phyloP scores from a whole-genome alignment of 129 eudicot genomes.

The Gnaphalium uliginosum region DNA sequence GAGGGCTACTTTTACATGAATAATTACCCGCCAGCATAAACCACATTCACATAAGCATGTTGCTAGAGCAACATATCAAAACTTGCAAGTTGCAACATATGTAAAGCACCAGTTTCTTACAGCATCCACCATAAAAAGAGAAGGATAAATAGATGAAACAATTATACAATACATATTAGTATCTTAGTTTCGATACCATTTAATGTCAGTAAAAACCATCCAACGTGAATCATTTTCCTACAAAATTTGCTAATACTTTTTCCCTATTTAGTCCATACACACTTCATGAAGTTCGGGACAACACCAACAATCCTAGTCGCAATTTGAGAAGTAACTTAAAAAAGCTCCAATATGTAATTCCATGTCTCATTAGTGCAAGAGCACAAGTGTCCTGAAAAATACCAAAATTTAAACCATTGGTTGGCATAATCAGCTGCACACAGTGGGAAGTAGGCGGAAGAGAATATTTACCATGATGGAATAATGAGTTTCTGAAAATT shows the following conservation, averaged over 20 bases:
- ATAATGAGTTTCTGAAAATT: conserved; percentile 2
- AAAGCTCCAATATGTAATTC: not conserved
- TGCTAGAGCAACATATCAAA: too few relatives aligned
- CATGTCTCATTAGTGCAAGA: not conserved
- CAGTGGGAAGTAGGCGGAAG: too few relatives aligned
- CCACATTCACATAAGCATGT: too few relatives aligned
- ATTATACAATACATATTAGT: not conserved
- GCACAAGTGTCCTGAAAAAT: not conserved
- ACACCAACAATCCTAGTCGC: not conserved
- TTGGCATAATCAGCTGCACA: not conserved
- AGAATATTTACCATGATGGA: not conserved
- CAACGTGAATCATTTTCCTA: not conserved
- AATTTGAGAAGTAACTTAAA: not conserved
- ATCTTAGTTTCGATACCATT: not conserved
- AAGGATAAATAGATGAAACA: not conserved
- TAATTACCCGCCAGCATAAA: too few relatives aligned
- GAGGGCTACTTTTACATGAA: too few relatives aligned
- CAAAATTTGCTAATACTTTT: not conserved
- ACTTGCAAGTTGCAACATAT: too few relatives aligned
- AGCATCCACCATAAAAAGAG: not conserved
- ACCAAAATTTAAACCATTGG: not conserved
- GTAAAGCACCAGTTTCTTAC: not conserved
- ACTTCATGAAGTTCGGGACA: not conserved
- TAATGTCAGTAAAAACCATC: not conserved
- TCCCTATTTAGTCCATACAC: not conserved